Evolutionary conservation across 192 early-diverging fungal species (phyloP), one percentile per base, ranked within the genome.

Genomic region (Funneliformis mosseae): DNA sequence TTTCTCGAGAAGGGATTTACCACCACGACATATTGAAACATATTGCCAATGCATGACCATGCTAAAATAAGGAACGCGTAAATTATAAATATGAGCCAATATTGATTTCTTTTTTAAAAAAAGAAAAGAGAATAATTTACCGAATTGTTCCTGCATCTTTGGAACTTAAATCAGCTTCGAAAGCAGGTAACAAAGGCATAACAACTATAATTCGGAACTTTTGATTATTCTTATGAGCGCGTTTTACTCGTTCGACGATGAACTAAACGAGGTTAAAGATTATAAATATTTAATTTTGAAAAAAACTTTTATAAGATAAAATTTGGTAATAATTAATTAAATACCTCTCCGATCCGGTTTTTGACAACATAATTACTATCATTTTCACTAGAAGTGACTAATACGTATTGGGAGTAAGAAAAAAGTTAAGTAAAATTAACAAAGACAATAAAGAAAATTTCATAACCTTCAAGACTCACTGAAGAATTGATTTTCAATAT

Each of bases 401-500:
- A n/a, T 18, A 33, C 14, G 11, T 55, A 43, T 9, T 66, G 16
- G 14, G 18, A 62, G 27, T 18, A 28, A 27, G 16, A 12, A 9
- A 28, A 50, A 33, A n/a, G n/a, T 27, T 27, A 45, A 39, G 3
- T 28, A 27, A 72, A 61, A 33, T 43, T 72, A 46, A 33, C 28
- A 18, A n/a, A 5, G 14, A 7, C 7, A 2, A n/a, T 41, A 10
- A 33, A 38, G 11, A n/a, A 45, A 42, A 10, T 14, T 11, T 60
- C 21, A 12, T 42, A 67, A 16, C 16, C 28, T 18, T 8, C 21
- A 23, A 71, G 25, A 81, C 82, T 87, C 85, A 89, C 93, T 92
- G 81, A 96, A 96, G 86, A 96, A 96, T 81, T 96, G 95, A 82
- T 96, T 96, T 80, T 96, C 95, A 78, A 96, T 96, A 82, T 96